These are phyloP conservation scores for Boletellus emodensis DNA, from an alignment of 768 basidiomycete genomes.

Conservation along the genomic window DNA sequence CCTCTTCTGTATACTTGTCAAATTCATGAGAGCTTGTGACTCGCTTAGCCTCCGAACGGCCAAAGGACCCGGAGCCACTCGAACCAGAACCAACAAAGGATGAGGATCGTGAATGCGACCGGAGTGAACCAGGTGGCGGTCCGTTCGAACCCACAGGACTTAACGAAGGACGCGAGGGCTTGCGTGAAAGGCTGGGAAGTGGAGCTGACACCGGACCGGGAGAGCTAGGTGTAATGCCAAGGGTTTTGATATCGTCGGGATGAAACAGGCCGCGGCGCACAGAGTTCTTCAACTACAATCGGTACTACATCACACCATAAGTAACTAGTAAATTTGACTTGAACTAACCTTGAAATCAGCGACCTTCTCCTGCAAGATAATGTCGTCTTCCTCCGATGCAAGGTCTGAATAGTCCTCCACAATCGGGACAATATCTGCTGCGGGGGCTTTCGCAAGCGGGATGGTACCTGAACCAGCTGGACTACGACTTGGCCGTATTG, in stretches of 20 bases:
- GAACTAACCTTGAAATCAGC: slow-evolving; percentile 72
- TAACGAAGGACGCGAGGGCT: slow-evolving; percentile 50
- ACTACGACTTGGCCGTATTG: slow-evolving; percentile 73
- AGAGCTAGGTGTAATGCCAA: slow-evolving; percentile 48
- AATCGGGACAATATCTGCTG: slow-evolving; percentile 60
- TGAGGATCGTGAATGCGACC: slow-evolving; percentile 56
- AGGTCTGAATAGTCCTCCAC: slow-evolving; percentile 93
- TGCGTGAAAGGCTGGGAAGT: slow-evolving; percentile 51
- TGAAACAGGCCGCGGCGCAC: slow-evolving; percentile 76
- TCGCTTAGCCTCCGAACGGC: slow-evolving; percentile 59
- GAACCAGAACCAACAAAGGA: slow-evolving; percentile 45
- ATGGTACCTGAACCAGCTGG: slow-evolving; percentile 50
- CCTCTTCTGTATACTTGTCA: slow-evolving; percentile 82
- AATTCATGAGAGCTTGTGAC: slow-evolving; percentile 60
- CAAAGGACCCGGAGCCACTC: slow-evolving; percentile 51
- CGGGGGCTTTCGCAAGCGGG: slow-evolving; percentile 57
- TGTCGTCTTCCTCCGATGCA: slow-evolving; percentile 72
- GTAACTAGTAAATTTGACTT: background rate
- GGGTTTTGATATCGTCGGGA: slow-evolving; percentile 83
- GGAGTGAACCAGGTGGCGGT: slow-evolving; percentile 24
- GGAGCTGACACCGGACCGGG: slow-evolving; percentile 69
- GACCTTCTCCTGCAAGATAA: slow-evolving; percentile 68
- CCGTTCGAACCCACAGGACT: slow-evolving; percentile 39
- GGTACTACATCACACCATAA: background rate
- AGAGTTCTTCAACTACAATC: slow-evolving; percentile 60